Conservation (phyloP, 2,329 filamentous ascomycete species). For the Fusarium sp. region DNA sequence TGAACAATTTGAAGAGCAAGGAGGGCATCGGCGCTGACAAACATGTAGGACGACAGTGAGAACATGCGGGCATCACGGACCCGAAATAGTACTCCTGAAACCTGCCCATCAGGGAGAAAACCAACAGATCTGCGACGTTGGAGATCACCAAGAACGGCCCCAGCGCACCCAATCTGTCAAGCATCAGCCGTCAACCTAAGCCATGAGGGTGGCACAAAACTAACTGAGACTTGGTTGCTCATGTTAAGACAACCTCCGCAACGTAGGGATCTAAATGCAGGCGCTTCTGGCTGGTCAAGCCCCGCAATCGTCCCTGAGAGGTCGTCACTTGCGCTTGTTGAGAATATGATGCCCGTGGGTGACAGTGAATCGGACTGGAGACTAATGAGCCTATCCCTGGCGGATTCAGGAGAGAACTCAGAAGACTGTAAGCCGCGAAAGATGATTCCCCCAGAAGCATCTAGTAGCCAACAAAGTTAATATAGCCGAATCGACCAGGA, state of each 20-base stretch:
- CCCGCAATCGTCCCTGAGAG: slow-evolving; percentile 49
- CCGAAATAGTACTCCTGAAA: slow-evolving; percentile 63
- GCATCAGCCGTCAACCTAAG: slow-evolving; percentile 13
- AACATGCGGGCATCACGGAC: slow-evolving; percentile 80
- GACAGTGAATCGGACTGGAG: slow-evolving; percentile 37
- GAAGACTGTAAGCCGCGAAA: slow-evolving; percentile 76
- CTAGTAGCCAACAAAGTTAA: slow-evolving; percentile 8
- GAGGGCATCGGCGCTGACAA: slow-evolving; percentile 84
- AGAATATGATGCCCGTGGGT: slow-evolving; percentile 36
- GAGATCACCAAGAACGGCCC: slow-evolving; percentile 85
- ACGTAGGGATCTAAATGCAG: slow-evolving; percentile 72
- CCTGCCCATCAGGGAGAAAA: slow-evolving; percentile 70
- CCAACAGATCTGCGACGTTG: slow-evolving; percentile 70
- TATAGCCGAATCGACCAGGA: background rate
- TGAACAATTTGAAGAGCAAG: slow-evolving; percentile 86
- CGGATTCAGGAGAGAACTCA: slow-evolving; percentile 78
- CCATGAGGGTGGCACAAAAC: background rate
- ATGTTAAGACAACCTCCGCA: slow-evolving; percentile 79
- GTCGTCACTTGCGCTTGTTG: slow-evolving; percentile 19
- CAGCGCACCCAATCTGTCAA: slow-evolving; percentile 80
- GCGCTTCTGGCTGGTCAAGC: slow-evolving; percentile 57
- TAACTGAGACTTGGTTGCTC: slow-evolving; percentile 77
- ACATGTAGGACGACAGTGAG: slow-evolving; percentile 74
- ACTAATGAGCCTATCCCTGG: slow-evolving; percentile 73
- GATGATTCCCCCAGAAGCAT: slow-evolving; percentile 41